Percentiles rank a stretch among this genome's conserved stretches.
These are phyloP conservation scores for Rhodotorula kratochvilovae DNA, from an alignment of 768 basidiomycete species.

Conservation along the genomic window DNA sequence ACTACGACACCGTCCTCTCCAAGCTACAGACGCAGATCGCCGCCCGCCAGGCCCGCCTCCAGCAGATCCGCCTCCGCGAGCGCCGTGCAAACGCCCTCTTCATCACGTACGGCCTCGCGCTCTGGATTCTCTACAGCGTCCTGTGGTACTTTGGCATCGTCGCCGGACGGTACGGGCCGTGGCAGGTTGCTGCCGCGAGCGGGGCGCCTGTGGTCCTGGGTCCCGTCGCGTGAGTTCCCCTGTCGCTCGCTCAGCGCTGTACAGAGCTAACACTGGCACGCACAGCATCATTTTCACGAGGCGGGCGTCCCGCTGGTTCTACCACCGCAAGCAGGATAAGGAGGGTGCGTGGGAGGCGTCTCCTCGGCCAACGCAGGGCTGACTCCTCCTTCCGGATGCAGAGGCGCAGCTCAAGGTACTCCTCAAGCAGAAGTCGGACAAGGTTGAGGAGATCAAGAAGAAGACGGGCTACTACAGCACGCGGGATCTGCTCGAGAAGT, in stretches of 20 bases:
- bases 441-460: constrained; percentile 94
- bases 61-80: constrained; percentile 71
- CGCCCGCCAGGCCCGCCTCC: constrained; percentile 25
- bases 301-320: constrained; percentile 35
- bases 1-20: constrained; percentile 34
- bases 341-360: constrained; percentile 30
- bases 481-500: constrained; percentile 79
- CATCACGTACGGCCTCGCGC: constrained; percentile 69
- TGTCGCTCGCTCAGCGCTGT: neutral
- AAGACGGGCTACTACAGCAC: constrained; percentile 94
- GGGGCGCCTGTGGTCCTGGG: constrained; percentile 62
- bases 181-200: constrained; percentile 49
- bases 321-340: constrained; percentile 32
- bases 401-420: constrained; percentile 58
- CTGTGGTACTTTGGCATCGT: constrained; percentile 44
- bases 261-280: neutral
- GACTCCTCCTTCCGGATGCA: neutral
- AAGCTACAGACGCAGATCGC: constrained; percentile 23
- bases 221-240: constrained; percentile 66
- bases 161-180: constrained; percentile 44
- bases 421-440: constrained; percentile 74
- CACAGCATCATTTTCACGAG: constrained; percentile 41
- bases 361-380: too few species aligned
- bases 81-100: constrained; percentile 69
- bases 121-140: constrained; percentile 56